Conservation (phyloP, 2,329 filamentous ascomycete genomes). For the Alternaria arbusti region DNA sequence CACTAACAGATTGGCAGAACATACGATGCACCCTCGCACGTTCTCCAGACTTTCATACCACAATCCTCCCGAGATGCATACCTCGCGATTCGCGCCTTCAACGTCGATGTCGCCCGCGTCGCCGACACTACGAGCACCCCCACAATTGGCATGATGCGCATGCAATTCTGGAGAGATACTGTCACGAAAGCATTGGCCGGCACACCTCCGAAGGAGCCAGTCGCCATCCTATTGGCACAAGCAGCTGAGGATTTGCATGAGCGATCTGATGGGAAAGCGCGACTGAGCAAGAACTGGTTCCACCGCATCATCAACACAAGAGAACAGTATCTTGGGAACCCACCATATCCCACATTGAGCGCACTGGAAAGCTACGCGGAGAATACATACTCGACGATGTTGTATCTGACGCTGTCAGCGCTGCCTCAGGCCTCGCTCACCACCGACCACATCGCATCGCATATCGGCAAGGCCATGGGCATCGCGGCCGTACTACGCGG, state of each 20-base stretch:
- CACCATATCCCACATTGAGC: conserved; percentile 75
- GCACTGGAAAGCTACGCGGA: conserved; percentile 88
- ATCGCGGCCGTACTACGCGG: conserved; percentile 88
- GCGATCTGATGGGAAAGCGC: conserved; percentile 55
- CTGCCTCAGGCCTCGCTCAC: conserved; percentile 82
- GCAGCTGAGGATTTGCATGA: conserved; percentile 66
- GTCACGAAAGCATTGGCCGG: conserved; percentile 79
- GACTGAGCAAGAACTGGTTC: conserved; percentile 63
- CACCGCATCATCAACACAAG: conserved; percentile 78
- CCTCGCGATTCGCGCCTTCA: conserved; percentile 87
- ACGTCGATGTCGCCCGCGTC: conserved; percentile 87
- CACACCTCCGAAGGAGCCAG: conserved; percentile 84
- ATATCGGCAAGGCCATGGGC: conserved; percentile 92
- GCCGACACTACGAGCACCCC: conserved; percentile 88
- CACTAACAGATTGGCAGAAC: conserved; percentile 59
- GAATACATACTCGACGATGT: conserved; percentile 89
- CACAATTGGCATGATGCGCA: conserved; percentile 85
- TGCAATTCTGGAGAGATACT: conserved; percentile 94
- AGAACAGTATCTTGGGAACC: conserved; percentile 82
- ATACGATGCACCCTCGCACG: conserved; percentile 87
- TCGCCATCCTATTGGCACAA: conserved; percentile 81
- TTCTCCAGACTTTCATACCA: conserved; percentile 85
- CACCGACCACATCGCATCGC: conserved; percentile 89
- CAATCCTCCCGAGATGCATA: conserved; percentile 78
- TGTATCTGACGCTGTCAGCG: conserved; percentile 84